phyloP scores from a whole-genome alignment of 352 stramenopile genomes.

The Thalassiosira exigua region DNA sequence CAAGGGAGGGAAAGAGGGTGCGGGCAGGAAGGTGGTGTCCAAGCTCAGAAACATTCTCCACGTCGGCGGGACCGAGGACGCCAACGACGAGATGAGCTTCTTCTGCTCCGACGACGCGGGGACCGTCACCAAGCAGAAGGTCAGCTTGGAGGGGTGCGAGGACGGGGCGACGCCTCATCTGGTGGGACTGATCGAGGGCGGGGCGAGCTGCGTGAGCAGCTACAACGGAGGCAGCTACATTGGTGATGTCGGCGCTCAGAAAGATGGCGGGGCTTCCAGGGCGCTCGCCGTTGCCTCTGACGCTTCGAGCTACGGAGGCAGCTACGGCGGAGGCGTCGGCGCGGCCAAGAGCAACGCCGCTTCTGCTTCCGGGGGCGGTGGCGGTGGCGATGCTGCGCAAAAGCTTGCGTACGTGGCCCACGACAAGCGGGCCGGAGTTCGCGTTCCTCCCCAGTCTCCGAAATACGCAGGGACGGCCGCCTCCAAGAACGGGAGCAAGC shows the following conservation, averaged over 20 bases:
- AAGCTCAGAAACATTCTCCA: constrained; percentile 23
- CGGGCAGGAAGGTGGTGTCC: not conserved
- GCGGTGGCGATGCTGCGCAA: too few relatives aligned
- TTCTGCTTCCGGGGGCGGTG: too few relatives aligned
- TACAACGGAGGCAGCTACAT: not conserved
- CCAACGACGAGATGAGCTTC: constrained; percentile 36
- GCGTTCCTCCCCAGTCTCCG: constrained; percentile 16
- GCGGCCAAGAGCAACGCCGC: too few relatives aligned
- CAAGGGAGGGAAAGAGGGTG: not conserved
- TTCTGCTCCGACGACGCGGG: constrained; percentile 13
- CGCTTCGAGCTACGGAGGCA: too few relatives aligned
- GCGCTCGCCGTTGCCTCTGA: too few relatives aligned
- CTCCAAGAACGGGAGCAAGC: too few relatives aligned
- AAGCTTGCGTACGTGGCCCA: too few relatives aligned
- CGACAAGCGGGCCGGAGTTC: not conserved
- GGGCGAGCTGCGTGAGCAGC: not conserved
- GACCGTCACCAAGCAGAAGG: constrained; percentile 28
- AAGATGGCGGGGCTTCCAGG: not conserved
- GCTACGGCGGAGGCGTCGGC: too few relatives aligned
- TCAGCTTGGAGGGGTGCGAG: constrained; percentile 3
- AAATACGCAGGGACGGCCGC: too few relatives aligned
- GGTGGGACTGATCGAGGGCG: not conserved
- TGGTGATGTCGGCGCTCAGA: not conserved
- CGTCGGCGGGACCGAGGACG: constrained; percentile 4
- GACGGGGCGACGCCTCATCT: not conserved